phyloP scores from a whole-genome alignment of 768 basidiomycete species.

The Hericium rajendrae region DNA sequence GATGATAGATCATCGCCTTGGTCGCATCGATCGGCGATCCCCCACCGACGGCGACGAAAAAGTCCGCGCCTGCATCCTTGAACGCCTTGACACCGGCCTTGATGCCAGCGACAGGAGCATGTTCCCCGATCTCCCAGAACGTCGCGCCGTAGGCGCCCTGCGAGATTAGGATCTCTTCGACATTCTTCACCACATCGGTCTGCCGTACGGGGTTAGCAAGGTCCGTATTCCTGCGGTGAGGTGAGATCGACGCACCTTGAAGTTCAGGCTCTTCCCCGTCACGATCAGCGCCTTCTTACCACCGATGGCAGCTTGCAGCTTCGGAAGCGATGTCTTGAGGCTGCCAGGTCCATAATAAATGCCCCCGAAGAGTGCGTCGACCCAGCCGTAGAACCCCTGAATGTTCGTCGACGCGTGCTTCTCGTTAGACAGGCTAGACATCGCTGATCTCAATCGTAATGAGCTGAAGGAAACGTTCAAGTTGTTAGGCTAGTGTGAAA shows the following conservation, averaged over 20 bases:
- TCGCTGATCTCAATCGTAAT: not conserved
- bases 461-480: not conserved
- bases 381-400: conserved; percentile 57
- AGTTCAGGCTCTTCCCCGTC: conserved; percentile 58
- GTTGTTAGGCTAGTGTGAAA: too few species aligned
- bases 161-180: conserved; percentile 47
- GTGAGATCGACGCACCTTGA: conserved; percentile 37
- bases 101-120: conserved; percentile 62
- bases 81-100: conserved; percentile 44
- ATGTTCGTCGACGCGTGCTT: conserved; percentile 15
- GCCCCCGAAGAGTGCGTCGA: conserved; percentile 56
- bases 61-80: conserved; percentile 48
- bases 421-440: not conserved
- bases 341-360: conserved; percentile 69
- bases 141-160: conserved; percentile 53
- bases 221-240: not conserved
- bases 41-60: conserved; percentile 67
- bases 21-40: conserved; percentile 75
- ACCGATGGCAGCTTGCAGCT: conserved; percentile 42
- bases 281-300: conserved; percentile 60
- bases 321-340: conserved; percentile 50
- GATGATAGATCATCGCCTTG: conserved; percentile 59
- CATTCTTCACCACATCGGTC: conserved; percentile 52
- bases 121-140: conserved; percentile 67
- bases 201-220: conserved; percentile 15